Evolutionary conservation across 1,139 yeast species (phyloP).

Genomic region (Kodamaea fungicola): DNA sequence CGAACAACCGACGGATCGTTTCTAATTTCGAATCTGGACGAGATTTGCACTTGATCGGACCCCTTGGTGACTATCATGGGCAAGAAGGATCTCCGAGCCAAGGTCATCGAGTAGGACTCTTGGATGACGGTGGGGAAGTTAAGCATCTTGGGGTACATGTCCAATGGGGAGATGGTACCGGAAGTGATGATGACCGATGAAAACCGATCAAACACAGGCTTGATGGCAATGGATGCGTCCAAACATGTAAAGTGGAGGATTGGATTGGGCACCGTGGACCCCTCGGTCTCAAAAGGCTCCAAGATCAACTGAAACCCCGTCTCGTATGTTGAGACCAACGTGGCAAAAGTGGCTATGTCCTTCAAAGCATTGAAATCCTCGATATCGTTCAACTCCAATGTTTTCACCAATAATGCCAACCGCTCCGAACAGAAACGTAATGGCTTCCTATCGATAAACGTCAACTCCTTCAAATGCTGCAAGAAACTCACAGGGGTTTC

Average conservation of each 20-base stretch:
- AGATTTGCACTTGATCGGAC: slow-evolving; percentile 94
- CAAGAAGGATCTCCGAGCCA: slow-evolving; percentile 85
- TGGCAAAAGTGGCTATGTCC: slow-evolving; percentile 96
- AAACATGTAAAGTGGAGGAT: slow-evolving; percentile 91
- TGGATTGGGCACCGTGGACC: slow-evolving; percentile 97
- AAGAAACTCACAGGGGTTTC: slow-evolving; percentile 93
- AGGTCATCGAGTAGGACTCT: slow-evolving; percentile 93
- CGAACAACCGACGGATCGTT: slow-evolving; percentile 97
- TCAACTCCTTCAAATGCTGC: slow-evolving; percentile 87
- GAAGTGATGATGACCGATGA: slow-evolving; percentile 94
- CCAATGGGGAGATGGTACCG: slow-evolving; percentile 96
- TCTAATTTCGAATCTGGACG: slow-evolving; percentile 93
- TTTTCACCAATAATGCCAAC: slow-evolving; percentile 79
- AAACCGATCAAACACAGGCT: slow-evolving; percentile 92
- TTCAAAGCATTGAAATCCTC: slow-evolving; percentile 92
- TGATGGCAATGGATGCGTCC: slow-evolving; percentile 96
- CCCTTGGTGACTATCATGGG: slow-evolving; percentile 98
- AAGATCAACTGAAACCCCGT: slow-evolving; percentile 85
- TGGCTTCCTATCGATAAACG: slow-evolving; percentile 91
- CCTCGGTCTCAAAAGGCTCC: slow-evolving; percentile 96
- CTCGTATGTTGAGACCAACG: slow-evolving; percentile 91
- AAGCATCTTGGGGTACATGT: slow-evolving; percentile 97
- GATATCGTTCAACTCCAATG: slow-evolving; percentile 80
- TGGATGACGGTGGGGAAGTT: slow-evolving; percentile 92
- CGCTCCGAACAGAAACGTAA: slow-evolving; percentile 89